Evolutionary conservation across 495 filamentous ascomycete species (phyloP), one percentile per base, ranked within the genome.

Genomic region (Penicillium egyptiacum): DNA sequence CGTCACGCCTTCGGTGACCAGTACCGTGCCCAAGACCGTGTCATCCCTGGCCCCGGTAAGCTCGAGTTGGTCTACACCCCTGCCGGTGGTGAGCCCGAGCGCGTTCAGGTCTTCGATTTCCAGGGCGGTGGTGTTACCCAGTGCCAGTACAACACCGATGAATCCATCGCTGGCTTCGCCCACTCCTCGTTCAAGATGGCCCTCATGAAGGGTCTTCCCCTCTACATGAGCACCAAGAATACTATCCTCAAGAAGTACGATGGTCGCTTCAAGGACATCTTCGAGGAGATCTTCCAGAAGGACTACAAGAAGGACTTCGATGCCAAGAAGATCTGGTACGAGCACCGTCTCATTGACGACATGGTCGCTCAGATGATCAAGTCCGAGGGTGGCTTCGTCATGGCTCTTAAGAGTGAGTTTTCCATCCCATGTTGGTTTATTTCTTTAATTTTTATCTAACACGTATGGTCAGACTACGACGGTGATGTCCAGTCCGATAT

Each of bases 281-380:
- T 98, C 86, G 89, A 98, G 83, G 89, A 95, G 67, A 84, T 98
- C 60, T 98, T 90, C 75, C 90, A 98, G 62, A 83, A 79, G 35
- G 79, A 86, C 66, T 98, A 98, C 81, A 85, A 88, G 80, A 82
- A 83, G 69, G 83, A 88, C 47, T 98, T 98, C 70, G 91, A 96
- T 67, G 87, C 87, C 64, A 88, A 91, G 80, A 80, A 81, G 45
- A 96, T 96, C 77, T 98, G 94, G 94, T 98, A 98, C 71, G 94
- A 98, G 86, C 94, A 98, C 78, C 87, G 94, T 63, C 80, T 98
- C 56, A 98, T 98, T 68, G 94, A 98, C 77, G 94, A 98, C 78
- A 98, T 98, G 94, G 94, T 98, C 55, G 94, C 94, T 47, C 93
- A 98, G 83, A 98, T 98, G 94, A 90, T 98, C 81, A 98, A 98